Evolutionary conservation across 129 eudicot species (phyloP).

Genomic region (Pittosporum tobira): DNA sequence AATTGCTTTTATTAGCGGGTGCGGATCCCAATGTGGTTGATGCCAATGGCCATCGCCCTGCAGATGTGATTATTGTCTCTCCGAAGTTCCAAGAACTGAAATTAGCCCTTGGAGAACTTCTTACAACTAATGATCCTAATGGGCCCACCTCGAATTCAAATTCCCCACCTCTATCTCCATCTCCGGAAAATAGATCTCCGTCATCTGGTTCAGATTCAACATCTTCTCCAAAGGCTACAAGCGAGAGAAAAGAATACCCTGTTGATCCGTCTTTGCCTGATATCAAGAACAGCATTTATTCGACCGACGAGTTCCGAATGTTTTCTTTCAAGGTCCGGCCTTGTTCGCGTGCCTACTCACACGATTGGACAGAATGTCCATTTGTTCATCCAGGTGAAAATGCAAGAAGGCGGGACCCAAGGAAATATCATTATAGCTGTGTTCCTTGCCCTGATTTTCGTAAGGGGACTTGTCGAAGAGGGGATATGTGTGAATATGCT

Average conservation of each 20-base stretch:
- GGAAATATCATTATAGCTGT: slow-evolving; percentile 80
- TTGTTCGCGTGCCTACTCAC: slow-evolving; percentile 82
- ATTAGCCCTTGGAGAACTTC: slow-evolving; percentile 50
- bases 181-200: slow-evolving; percentile 23
- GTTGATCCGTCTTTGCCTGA: slow-evolving; percentile 72
- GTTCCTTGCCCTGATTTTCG: slow-evolving; percentile 89
- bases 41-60: slow-evolving; percentile 52
- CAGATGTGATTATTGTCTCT: slow-evolving; percentile 45
- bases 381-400: slow-evolving; percentile 90
- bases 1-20: slow-evolving; percentile 46
- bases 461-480: slow-evolving; percentile 67
- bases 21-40: slow-evolving; percentile 60
- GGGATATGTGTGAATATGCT: slow-evolving; percentile 77
- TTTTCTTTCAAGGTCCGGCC: slow-evolving; percentile 69
- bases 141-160: slow-evolving; percentile 17
- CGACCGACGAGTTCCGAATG: slow-evolving; percentile 78
- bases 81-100: slow-evolving; percentile 35
- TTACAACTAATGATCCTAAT: slow-evolving; percentile 15
- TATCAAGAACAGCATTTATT: slow-evolving; percentile 69
- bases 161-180: slow-evolving; percentile 29
- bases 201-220: slow-evolving; percentile 31
- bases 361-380: slow-evolving; percentile 92
- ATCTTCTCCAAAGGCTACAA: slow-evolving; percentile 31
- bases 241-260: slow-evolving; percentile 54
- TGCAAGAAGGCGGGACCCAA: slow-evolving; percentile 74